These are phyloP conservation scores for Fusarium annulatum DNA, from an alignment of 2,329 filamentous ascomycete genomes.

Conservation along the genomic window DNA sequence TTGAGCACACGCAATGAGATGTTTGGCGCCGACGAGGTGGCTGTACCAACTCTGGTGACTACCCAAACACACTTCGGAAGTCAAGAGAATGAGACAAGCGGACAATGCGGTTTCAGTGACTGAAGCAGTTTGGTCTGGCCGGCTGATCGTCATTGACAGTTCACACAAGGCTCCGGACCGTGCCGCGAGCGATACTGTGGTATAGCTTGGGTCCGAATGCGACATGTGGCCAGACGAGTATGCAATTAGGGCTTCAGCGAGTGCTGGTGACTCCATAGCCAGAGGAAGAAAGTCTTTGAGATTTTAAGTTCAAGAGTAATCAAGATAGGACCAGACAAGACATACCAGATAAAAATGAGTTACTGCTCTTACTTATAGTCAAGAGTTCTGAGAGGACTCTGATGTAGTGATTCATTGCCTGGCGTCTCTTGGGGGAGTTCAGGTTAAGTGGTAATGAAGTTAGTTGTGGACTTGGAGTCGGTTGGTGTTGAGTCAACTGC, in stretches of 20 bases:
- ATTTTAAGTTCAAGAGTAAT: not conserved
- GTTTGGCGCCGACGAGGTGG: not conserved
- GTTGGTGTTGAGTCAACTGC: not conserved
- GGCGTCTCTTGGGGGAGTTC: not conserved
- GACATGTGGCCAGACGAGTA: not conserved
- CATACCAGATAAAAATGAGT: not conserved
- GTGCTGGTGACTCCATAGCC: not conserved
- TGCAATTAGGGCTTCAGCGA: not conserved
- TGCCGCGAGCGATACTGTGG: not conserved
- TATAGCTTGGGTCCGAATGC: not conserved
- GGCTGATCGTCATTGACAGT: not conserved
- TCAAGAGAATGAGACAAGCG: not conserved
- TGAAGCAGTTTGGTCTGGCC: too few relatives aligned
- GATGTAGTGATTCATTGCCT: not conserved
- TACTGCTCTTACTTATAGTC: not conserved
- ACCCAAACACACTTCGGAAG: not conserved
- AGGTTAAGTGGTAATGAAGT: too few relatives aligned
- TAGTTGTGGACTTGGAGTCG: too few relatives aligned
- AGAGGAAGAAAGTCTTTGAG: not conserved
- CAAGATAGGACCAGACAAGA: rapidly evolving
- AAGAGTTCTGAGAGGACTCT: not conserved
- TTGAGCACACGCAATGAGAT: not conserved
- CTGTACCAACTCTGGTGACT: not conserved
- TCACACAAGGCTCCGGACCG: not conserved
- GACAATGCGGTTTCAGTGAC: not conserved